Evolutionary conservation across 2,329 filamentous ascomycete species (phyloP).

Genomic region (Apiospora marii): DNA sequence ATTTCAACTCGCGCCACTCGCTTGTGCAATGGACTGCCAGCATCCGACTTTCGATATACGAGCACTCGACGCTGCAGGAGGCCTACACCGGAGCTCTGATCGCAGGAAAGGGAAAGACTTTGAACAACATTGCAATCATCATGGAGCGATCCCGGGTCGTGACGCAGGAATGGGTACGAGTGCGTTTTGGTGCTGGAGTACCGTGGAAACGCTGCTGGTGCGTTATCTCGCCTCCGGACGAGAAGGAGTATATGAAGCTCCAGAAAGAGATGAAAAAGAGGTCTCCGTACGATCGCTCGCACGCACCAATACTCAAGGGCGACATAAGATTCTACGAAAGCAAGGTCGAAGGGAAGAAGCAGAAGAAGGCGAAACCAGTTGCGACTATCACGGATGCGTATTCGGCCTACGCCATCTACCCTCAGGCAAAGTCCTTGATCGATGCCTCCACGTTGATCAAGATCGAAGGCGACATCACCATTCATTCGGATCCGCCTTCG

Average conservation of each 20-base stretch:
- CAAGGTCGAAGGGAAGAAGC: conserved; percentile 77
- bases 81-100: conserved; percentile 96
- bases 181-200: conserved; percentile 93
- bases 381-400: conserved; percentile 91
- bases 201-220: conserved; percentile 98
- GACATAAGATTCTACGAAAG: conserved; percentile 95
- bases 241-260: conserved; percentile 86
- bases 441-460: conserved; percentile 95
- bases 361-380: conserved; percentile 89
- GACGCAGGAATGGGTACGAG: conserved; percentile 92
- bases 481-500: conserved; percentile 80
- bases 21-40: conserved; percentile 95
- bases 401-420: conserved; percentile 94
- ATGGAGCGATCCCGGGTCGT: conserved; percentile 82
- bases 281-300: conserved; percentile 81
- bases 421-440: conserved; percentile 90
- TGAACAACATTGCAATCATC: conserved; percentile 91
- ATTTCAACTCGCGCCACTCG: conserved; percentile 95
- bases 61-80: conserved; percentile 91
- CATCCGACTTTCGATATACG: conserved; percentile 92
- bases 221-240: conserved; percentile 89
- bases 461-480: conserved; percentile 88
- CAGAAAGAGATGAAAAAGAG: conserved; percentile 85
- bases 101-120: conserved; percentile 86
- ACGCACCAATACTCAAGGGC: conserved; percentile 75